Evolutionary conservation across 345 rosid genomes (phyloP).

Genomic region (Euphorbia tirucalli): DNA sequence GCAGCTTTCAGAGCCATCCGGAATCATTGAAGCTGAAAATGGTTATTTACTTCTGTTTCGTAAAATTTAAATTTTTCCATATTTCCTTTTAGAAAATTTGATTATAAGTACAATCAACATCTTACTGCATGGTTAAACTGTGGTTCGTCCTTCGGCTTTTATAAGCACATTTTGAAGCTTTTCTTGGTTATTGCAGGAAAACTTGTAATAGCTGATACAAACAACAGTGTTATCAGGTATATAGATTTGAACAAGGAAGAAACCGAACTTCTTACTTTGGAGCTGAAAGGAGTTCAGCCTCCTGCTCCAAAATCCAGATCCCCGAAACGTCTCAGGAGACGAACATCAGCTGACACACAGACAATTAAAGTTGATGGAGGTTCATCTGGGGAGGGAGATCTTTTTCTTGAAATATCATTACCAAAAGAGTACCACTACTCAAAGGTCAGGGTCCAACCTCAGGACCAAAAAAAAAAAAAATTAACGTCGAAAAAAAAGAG

Average conservation of each 20-base stretch:
- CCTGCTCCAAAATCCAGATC: conserved; percentile 60
- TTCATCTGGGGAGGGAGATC: conserved; percentile 62
- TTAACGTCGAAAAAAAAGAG: too few relatives aligned
- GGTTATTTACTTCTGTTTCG: conserved; percentile 48
- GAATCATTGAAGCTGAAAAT: conserved; percentile 66
- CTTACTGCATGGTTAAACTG: too few relatives aligned
- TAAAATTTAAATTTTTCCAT: conserved; percentile 1
- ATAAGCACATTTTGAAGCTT: not conserved
- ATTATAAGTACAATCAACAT: too few relatives aligned
- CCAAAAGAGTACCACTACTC: conserved; percentile 88
- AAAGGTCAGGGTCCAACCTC: conserved; percentile 43
- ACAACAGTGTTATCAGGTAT: conserved; percentile 74
- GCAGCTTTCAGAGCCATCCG: conserved; percentile 97
- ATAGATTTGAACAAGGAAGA: conserved; percentile 55
- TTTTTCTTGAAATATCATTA: conserved; percentile 58
- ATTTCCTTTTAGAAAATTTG: not conserved
- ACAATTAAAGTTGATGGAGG: conserved; percentile 50
- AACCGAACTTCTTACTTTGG: conserved; percentile 61
- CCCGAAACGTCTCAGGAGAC: conserved; percentile 68
- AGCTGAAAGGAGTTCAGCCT: conserved; percentile 79
- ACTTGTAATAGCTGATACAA: conserved; percentile 82
- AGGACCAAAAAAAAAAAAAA: too few relatives aligned
- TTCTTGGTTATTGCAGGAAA: conserved; percentile 49
- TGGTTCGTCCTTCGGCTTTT: too few relatives aligned
- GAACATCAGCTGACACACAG: conserved; percentile 64